phyloP scores from a whole-genome alignment of 78 protist species.

The Fonticula alba region DNA sequence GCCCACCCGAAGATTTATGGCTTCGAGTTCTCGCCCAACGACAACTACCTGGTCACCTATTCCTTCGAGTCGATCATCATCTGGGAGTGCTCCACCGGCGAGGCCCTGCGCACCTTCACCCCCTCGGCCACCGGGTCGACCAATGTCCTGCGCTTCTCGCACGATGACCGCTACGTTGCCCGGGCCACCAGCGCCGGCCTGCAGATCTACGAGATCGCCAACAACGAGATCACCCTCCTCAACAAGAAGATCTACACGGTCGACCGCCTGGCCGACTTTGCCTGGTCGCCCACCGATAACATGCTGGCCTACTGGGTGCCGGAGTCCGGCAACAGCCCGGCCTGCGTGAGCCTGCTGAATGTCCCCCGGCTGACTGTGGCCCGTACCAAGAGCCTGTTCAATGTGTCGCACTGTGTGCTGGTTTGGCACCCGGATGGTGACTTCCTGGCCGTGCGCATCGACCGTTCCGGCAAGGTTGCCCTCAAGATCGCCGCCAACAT shows the following conservation, averaged over 20 bases:
- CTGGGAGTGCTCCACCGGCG: slow-evolving; percentile 10
- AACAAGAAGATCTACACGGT: slow-evolving; percentile 9
- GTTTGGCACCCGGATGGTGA: slow-evolving; percentile 32
- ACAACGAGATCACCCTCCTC: slow-evolving; percentile 4
- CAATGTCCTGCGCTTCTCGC: too few species aligned
- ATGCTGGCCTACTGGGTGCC: slow-evolving; percentile 15
- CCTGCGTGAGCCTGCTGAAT: slow-evolving; percentile 11
- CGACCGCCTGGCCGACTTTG: slow-evolving; percentile 6
- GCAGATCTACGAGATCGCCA: neutral
- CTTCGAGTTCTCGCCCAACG: slow-evolving; percentile 26
- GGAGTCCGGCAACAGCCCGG: slow-evolving; percentile 18
- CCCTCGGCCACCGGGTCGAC: too few species aligned
- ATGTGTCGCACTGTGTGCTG: neutral
- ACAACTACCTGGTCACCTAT: slow-evolving; percentile 7
- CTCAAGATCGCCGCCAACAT: neutral
- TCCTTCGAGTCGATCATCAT: neutral
- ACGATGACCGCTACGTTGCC: slow-evolving; percentile 26
- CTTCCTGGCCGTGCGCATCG: slow-evolving; percentile 13
- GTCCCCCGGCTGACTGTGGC: slow-evolving; percentile 1
- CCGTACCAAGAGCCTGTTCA: slow-evolving; percentile 17
- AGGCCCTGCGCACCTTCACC: too few species aligned
- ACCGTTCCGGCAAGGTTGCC: slow-evolving; percentile 9
- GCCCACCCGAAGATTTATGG: slow-evolving; percentile 1
- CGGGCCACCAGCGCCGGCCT: neutral
- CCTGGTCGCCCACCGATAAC: slow-evolving; percentile 24